Conservation (phyloP, 441 rosid genomes). For the Populus trichocarpa region DNA sequence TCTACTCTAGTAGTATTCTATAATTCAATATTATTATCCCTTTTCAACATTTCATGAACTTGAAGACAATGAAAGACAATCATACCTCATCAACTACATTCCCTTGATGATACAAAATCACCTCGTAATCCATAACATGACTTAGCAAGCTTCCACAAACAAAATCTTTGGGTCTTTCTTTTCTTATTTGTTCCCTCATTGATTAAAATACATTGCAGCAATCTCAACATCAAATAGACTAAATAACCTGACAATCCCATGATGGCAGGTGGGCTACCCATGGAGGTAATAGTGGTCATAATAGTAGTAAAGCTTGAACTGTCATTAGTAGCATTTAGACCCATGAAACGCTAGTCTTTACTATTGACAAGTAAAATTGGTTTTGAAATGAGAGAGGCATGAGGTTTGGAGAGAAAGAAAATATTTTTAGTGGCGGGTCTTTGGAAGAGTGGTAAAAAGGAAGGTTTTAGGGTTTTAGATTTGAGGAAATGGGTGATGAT, state of each 20-base stretch:
- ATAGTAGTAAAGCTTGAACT: slow-evolving; percentile 56
- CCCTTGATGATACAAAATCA: no score
- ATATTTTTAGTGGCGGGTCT: slow-evolving; percentile 18
- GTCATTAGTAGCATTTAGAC: slow-evolving; percentile 21
- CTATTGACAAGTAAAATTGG: slow-evolving; percentile 11
- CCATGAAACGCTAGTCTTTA: slow-evolving; percentile 54
- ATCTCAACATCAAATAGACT: no score
- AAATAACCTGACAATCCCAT: slow-evolving; percentile 72
- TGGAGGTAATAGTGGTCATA: slow-evolving; percentile 78
- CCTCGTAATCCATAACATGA: no score
- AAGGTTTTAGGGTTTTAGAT: not conserved
- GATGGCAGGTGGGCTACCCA: slow-evolving; percentile 83
- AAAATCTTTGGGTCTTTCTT: no score
- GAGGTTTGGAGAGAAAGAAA: slow-evolving; percentile 26
- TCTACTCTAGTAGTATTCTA: no score
- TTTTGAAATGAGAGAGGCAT: slow-evolving; percentile 23
- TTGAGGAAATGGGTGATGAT: slow-evolving; percentile 34
- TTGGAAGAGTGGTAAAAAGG: slow-evolving; percentile 16
- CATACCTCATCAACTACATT: no score
- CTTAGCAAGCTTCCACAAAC: no score
- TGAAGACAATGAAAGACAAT: no score
- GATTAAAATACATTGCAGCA: no score
- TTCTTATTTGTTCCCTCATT: no score
- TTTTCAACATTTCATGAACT: no score
- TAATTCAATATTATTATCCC: no score